Evolutionary conservation across 192 early-diverging fungal species (phyloP).

Genomic region (Coemansia umbellata): DNA sequence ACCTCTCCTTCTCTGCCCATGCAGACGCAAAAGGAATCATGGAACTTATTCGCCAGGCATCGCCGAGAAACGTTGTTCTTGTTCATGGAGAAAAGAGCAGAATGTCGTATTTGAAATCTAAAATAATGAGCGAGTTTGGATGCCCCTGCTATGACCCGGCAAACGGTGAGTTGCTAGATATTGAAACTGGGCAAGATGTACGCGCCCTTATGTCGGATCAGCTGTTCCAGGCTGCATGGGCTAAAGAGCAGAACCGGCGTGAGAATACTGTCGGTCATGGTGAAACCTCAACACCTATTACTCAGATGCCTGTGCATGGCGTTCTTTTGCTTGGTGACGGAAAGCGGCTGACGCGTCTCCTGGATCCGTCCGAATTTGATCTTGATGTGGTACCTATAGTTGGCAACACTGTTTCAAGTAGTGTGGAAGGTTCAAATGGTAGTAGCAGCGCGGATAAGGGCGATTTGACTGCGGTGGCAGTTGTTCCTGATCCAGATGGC

Average conservation of each 20-base stretch:
- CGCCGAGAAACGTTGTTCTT: conserved; percentile 84
- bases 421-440: not conserved
- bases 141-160: conserved; percentile 84
- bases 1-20: conserved; percentile 95
- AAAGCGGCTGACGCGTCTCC: conserved; percentile 24
- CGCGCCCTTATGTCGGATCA: conserved; percentile 51
- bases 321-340: conserved; percentile 39
- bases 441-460: not conserved
- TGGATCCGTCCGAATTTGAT: conserved; percentile 47
- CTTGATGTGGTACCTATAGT: conserved; percentile 19
- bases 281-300: conserved; percentile 15
- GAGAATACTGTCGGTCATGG: conserved; percentile 1
- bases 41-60: conserved; percentile 87
- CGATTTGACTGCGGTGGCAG: not conserved
- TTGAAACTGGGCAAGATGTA: conserved; percentile 66
- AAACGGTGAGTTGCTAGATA: conserved; percentile 74
- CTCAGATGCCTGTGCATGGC: conserved; percentile 38
- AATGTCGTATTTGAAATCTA: conserved; percentile 79
- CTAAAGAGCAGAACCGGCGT: conserved; percentile 24
- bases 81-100: conserved; percentile 92
- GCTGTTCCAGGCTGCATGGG: conserved; percentile 43
- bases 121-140: conserved; percentile 78
- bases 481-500: not conserved
- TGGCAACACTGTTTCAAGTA: not conserved
- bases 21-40: conserved; percentile 98